These are phyloP conservation scores for Penicillium sp. DNA, from an alignment of 2,329 filamentous ascomycete genomes.

Conservation along the genomic window DNA sequence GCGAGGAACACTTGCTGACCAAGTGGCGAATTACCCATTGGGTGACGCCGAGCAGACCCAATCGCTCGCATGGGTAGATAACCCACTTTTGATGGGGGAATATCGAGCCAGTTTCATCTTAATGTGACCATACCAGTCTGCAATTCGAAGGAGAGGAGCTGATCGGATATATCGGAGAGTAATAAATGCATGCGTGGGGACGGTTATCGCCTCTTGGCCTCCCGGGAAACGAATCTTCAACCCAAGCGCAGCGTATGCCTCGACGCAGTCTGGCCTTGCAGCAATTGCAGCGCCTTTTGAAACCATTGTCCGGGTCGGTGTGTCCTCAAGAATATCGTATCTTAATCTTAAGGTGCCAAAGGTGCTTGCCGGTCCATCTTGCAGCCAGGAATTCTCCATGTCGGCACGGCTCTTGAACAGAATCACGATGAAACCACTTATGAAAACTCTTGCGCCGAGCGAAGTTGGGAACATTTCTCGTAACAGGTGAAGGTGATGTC, in stretches of 20 bases:
- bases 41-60: background rate
- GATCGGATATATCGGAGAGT: background rate
- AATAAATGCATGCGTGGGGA: constrained; percentile 1
- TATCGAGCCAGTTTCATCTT: background rate
- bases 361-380: background rate
- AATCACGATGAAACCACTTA: background rate
- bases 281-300: background rate
- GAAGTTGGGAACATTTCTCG: background rate
- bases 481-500: background rate
- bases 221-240: background rate
- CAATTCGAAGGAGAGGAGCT: background rate
- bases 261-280: background rate
- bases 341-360: background rate
- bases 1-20: no score
- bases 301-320: background rate
- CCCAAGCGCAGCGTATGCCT: background rate
- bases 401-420: background rate
- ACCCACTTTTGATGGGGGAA: background rate
- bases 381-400: background rate
- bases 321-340: background rate
- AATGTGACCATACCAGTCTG: background rate
- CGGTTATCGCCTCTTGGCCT: background rate
- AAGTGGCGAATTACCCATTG: background rate
- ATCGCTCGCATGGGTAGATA: background rate
- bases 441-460: background rate